Evolutionary conservation across 768 basidiomycete species (phyloP), one percentile per base, ranked within the genome.

Genomic region (Leccinum imitatum): DNA sequence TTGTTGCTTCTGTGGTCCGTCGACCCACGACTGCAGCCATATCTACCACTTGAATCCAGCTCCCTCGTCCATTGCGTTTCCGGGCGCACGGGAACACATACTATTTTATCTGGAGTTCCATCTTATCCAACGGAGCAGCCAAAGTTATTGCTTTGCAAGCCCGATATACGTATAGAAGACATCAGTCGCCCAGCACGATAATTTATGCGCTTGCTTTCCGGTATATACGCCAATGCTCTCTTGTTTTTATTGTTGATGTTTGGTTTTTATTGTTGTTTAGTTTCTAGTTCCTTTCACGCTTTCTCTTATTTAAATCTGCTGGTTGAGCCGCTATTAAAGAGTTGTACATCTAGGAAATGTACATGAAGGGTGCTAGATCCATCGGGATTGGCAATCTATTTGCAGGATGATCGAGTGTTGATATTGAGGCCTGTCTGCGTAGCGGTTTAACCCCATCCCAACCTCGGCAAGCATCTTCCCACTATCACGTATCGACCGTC

Each of bases 311-410:
- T 63, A 23, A 39, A 25, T 62, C 21, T 59, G 27, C 50, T 44
- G 64, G 64, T 56, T 54, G 69, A 50, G 62, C 64, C 62, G 56
- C 31, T 57, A 52, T 46, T 23, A 31, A 33, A 48, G 47, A 33
- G 47, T 53, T 59, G 56, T 55, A 59, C 33, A 57, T 37, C 58
- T 54, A 47, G 13, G 25, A 25, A 25, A 25, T 25, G 25, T 25
- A 33, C 23, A 44, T 30, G 4, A 27, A 50, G 7, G 17, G 56
- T 53, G 23, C 15, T 59, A 15, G 14, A 37, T 59, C 31, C 4
- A 53, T 57, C 37, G 15, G 30, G 55, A 57, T 23, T 44, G 21
- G 27, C 30, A 31, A 44, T 7, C 3, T 11, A 51, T 33, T 31
- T 21, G 27, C 10, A 23, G 10, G 17, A 30, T 15, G 6, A 25